A percentile compares a stretch with the other conserved stretches of the same genome.
These are phyloP conservation scores for Dioscorea alata DNA, from an alignment of 106 monocot genomes.

Conservation along the genomic window DNA sequence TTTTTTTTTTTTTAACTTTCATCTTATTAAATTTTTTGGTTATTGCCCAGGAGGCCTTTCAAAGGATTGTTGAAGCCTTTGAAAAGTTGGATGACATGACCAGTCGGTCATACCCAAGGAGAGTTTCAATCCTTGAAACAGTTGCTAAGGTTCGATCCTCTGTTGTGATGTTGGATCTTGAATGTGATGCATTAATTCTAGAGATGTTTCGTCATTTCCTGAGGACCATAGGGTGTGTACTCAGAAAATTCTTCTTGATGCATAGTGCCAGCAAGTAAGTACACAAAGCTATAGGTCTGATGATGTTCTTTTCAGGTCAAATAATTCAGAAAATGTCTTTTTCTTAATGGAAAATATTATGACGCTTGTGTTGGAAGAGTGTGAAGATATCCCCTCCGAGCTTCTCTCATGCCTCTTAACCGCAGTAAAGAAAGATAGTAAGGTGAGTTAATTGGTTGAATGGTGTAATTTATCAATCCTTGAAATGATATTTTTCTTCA, in stretches of 20 bases:
- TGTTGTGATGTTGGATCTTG: constrained; percentile 79
- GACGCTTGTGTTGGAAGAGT: constrained; percentile 79
- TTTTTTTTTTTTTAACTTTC: background rate
- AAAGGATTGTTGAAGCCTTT: constrained; percentile 61
- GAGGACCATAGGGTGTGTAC: constrained; percentile 46
- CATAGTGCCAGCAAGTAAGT: no score
- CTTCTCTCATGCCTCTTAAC: constrained; percentile 54
- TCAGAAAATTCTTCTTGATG: no score
- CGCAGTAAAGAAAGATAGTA: constrained; percentile 31
- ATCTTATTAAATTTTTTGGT: no score
- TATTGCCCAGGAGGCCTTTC: constrained; percentile 45
- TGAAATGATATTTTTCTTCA: background rate
- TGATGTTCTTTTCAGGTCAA: constrained; percentile 19
- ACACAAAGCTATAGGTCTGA: no score
- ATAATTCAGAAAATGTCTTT: constrained; percentile 41
- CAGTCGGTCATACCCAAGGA: constrained; percentile 36
- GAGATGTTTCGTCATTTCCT: constrained; percentile 70
- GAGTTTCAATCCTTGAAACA: constrained; percentile 76
- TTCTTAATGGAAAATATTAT: constrained; percentile 79
- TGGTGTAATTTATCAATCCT: background rate
- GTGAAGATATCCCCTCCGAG: constrained; percentile 60
- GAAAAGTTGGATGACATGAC: constrained; percentile 42
- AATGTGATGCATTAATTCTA: constrained; percentile 60
- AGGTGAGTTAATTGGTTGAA: constrained; percentile 23
- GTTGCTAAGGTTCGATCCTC: constrained; percentile 61